Base-by-base conservation (phyloP, 768 basidiomycete genomes). In the Russula sp. region DNA sequence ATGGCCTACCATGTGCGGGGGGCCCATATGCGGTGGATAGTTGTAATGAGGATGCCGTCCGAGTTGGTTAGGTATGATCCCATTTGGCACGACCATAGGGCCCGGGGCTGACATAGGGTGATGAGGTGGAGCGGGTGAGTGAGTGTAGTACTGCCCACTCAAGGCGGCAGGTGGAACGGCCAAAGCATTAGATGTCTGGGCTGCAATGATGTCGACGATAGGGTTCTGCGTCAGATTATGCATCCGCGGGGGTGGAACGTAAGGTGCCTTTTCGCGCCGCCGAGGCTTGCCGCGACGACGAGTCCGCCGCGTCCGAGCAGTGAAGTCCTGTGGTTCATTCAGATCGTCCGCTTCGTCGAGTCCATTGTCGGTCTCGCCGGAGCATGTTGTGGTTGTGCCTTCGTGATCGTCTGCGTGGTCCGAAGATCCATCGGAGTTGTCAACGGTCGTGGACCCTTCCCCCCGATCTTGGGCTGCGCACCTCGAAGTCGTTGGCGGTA, bases 241-340 rank as follows among this genome's bases (percentile, higher is more conserved):
- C 61, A 62, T 62, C 20, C 62, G 62, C 18, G 62, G 62, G 2
- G 62, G 62, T 35, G 62, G 46, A 2, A 63, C 13, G 22, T 59
- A 63, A 16, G 57, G 57, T 7, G 29, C 39, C 32, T 55, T 63
- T 42, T 42, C 39, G 14, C 57, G 61, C 18, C 61, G 56, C 22
- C 58, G 61, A 22, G 61, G 25, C 35, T 36, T 49, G 5, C 57
- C 58, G 35, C 62, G 57, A 48, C 57, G 50, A 8, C 52, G 45
- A 43, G 57, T 11, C 34, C 52, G 52, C 57, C 51, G 51, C 20
- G 41, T n/a, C 38, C n/a, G 34, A 14, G 50, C 45, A 11, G 35
- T 20, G n/a, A 34, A 42, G 9, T 45, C 61, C n/a, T 55, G 53
- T 5, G 58, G 50, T 5, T 58, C 61, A 47, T 34, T 54, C 34